Percentiles rank a stretch among this genome's conserved stretches.
These are phyloP conservation scores for Ehretia macrophylla DNA, from an alignment of 257 asterid genomes.

Conservation along the genomic window DNA sequence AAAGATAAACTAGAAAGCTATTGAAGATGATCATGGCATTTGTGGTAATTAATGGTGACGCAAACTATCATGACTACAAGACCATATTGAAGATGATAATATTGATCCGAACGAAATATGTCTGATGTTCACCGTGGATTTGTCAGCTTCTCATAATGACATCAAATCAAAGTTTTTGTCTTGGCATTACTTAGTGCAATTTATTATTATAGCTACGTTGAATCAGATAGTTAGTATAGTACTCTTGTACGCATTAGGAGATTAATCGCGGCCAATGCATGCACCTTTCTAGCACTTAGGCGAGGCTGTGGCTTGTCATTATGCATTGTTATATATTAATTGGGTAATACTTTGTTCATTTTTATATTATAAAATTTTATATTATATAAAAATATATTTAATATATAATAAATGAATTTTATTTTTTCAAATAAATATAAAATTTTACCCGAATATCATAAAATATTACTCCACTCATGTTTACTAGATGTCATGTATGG, in stretches of 20 bases:
- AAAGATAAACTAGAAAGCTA: too few species aligned
- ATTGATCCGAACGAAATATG: background rate
- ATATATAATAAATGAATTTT: too few species aligned
- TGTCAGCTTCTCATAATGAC: background rate
- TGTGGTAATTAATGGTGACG: background rate
- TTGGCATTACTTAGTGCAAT: background rate
- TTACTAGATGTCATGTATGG: too few species aligned
- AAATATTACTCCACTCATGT: too few species aligned
- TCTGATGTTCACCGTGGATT: background rate
- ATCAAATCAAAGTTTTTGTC: constrained; percentile 1
- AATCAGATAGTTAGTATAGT: background rate
- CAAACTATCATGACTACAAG: background rate
- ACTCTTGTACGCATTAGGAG: background rate
- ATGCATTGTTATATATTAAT: too few species aligned
- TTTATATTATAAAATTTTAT: too few species aligned
- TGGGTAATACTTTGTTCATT: too few species aligned
- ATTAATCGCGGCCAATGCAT: background rate
- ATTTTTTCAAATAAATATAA: too few species aligned
- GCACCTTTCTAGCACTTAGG: too few species aligned
- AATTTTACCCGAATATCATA: too few species aligned
- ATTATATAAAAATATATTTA: too few species aligned
- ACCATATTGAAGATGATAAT: background rate
- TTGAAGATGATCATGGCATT: background rate
- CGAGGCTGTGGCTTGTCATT: too few species aligned
- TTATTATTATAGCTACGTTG: background rate